Conservation (phyloP, 2,329 filamentous ascomycete genomes). For the Cordyceps tenuipes region DNA sequence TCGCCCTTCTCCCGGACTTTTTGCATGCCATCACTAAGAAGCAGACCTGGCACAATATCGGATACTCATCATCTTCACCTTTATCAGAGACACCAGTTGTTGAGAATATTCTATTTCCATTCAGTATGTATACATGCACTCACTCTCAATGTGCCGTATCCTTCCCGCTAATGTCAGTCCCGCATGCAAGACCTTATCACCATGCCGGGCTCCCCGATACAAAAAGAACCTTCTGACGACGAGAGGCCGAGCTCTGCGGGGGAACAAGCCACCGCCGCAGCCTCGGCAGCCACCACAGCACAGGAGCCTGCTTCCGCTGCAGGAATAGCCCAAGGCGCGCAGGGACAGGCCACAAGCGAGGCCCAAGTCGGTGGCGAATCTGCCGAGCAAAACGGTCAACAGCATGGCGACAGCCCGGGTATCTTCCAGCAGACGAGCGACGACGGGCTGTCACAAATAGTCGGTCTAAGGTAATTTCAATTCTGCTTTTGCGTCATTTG, state of each 20-base stretch:
- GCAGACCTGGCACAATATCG: neutral
- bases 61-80: neutral
- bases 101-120: neutral
- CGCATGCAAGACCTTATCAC: neutral
- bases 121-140: neutral
- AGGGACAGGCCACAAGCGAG: neutral
- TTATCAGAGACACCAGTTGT: neutral
- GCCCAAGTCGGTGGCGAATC: neutral
- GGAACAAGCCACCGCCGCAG: neutral
- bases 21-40: neutral
- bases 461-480: neutral
- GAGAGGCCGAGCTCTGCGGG: neutral
- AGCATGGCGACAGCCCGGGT: too few relatives aligned
- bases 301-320: neutral
- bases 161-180: neutral
- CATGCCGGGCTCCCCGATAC: neutral
- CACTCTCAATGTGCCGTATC: neutral
- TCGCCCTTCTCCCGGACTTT: neutral
- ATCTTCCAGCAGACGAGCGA: neutral
- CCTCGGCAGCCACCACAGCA: neutral
- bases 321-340: neutral
- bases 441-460: neutral
- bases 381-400: neutral
- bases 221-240: neutral
- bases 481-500: neutral